Conservation (phyloP, 345 rosid genomes). For the Ricinus communis region DNA sequence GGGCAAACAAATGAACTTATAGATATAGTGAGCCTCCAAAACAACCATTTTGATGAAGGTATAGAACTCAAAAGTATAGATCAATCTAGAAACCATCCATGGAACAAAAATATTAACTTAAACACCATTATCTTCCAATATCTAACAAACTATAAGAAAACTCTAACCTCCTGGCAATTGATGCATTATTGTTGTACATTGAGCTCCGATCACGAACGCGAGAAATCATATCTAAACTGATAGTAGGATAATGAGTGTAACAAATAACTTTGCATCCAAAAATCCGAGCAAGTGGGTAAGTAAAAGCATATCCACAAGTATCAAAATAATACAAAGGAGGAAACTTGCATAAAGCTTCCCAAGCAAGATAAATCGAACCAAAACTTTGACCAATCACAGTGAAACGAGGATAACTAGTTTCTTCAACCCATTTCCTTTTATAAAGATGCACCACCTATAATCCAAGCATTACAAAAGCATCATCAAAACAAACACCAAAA, state of each 20-base stretch:
- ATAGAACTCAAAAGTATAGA: background rate
- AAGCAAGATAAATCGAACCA: conserved; percentile 79
- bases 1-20: background rate
- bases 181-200: conserved; percentile 76
- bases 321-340: conserved; percentile 72
- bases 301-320: conserved; percentile 91
- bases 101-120: background rate
- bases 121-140: background rate
- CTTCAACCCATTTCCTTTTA: conserved; percentile 84
- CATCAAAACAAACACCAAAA: background rate
- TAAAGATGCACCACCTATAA: conserved; percentile 73
- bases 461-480: conserved; percentile 2
- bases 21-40: background rate
- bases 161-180: conserved; percentile 68
- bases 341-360: conserved; percentile 87
- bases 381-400: conserved; percentile 97
- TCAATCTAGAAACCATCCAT: background rate
- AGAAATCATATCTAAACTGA: conserved; percentile 87
- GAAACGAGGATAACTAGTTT: conserved; percentile 73
- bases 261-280: conserved; percentile 95
- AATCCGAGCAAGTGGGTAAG: conserved; percentile 84
- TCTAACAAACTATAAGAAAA: background rate
- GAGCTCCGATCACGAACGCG: conserved; percentile 70
- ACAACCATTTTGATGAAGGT: background rate
- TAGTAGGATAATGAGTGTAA: conserved; percentile 93